Evolutionary conservation across 176 grass and related monocot genomes (phyloP).

Genomic region (Poa annua): DNA sequence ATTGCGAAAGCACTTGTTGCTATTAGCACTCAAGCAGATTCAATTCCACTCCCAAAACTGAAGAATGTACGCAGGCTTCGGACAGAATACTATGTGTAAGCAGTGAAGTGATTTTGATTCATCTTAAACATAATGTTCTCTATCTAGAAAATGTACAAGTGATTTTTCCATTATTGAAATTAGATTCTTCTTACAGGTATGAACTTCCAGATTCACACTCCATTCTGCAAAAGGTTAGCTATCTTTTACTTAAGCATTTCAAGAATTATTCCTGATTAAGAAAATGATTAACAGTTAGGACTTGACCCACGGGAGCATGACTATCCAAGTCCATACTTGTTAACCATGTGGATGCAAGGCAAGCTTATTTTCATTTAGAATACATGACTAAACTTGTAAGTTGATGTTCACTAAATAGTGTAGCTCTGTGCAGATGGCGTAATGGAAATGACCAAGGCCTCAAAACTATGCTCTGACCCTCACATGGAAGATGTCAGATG

Average conservation of each 20-base stretch:
- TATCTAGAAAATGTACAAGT: not conserved
- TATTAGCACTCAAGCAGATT: slow-evolving; percentile 70
- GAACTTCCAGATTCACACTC: slow-evolving; percentile 89
- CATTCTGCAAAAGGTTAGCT: slow-evolving; percentile 65
- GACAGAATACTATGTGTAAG: slow-evolving; percentile 89
- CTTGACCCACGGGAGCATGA: slow-evolving; percentile 71
- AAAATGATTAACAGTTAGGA: slow-evolving; percentile 64
- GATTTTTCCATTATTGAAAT: slow-evolving; percentile 38
- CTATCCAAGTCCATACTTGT: slow-evolving; percentile 85
- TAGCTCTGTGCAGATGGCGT: slow-evolving; percentile 56
- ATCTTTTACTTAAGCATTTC: slow-evolving; percentile 37
- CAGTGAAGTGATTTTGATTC: slow-evolving; percentile 16
- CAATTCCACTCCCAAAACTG: slow-evolving; percentile 78
- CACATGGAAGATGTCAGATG: slow-evolving; percentile 64
- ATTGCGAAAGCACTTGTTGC: slow-evolving; percentile 81
- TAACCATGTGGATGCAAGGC: slow-evolving; percentile 78
- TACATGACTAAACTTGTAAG: slow-evolving; percentile 11
- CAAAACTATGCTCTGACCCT: slow-evolving; percentile 41
- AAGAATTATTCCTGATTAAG: slow-evolving; percentile 37
- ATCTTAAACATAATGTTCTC: slow-evolving; percentile 9
- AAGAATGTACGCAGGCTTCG: slow-evolving; percentile 84
- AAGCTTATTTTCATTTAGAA: slow-evolving; percentile 40
- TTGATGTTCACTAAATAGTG: slow-evolving; percentile 24
- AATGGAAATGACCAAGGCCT: slow-evolving; percentile 53
- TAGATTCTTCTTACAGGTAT: slow-evolving; percentile 57